These are phyloP conservation scores for Fusarium marasasianum DNA, from an alignment of 2,329 filamentous ascomycete genomes.

Conservation along the genomic window DNA sequence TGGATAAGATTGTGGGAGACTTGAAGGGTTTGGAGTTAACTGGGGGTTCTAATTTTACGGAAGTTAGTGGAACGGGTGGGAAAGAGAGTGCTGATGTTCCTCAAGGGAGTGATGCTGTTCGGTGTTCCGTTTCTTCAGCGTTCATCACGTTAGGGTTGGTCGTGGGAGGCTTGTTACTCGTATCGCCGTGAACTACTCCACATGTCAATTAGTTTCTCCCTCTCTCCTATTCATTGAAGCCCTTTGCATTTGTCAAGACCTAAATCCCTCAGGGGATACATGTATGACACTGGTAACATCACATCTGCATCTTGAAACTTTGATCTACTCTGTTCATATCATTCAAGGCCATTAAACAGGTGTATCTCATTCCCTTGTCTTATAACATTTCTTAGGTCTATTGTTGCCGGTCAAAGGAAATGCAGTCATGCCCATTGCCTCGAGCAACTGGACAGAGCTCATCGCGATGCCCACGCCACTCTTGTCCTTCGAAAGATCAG, in stretches of 20 bases:
- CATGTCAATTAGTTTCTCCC: too few relatives aligned
- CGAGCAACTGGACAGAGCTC: not conserved
- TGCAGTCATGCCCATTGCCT: fast-evolving
- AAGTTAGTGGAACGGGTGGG: fast-evolving
- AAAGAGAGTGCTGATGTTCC: not conserved
- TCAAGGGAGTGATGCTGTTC: not conserved
- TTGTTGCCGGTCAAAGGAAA: fast-evolving
- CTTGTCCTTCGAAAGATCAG: not conserved
- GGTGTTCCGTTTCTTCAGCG: not conserved
- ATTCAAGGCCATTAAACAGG: too few relatives aligned
- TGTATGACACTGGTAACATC: too few relatives aligned
- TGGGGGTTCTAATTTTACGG: not conserved
- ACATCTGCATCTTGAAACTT: too few relatives aligned
- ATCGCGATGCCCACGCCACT: too few relatives aligned
- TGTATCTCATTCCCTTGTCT: fast-evolving
- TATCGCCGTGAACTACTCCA: fast-evolving
- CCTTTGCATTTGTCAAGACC: fast-evolving
- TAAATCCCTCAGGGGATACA: too few relatives aligned
- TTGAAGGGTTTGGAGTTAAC: not conserved
- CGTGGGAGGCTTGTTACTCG: not conserved
- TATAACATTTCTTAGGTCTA: fast-evolving
- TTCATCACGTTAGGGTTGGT: not conserved
- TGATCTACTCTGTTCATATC: too few relatives aligned
- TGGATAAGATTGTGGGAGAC: not conserved
- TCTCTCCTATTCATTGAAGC: fast-evolving